phyloP scores from a whole-genome alignment of 2,329 filamentous ascomycete genomes.

The Aspergillus unguis region DNA sequence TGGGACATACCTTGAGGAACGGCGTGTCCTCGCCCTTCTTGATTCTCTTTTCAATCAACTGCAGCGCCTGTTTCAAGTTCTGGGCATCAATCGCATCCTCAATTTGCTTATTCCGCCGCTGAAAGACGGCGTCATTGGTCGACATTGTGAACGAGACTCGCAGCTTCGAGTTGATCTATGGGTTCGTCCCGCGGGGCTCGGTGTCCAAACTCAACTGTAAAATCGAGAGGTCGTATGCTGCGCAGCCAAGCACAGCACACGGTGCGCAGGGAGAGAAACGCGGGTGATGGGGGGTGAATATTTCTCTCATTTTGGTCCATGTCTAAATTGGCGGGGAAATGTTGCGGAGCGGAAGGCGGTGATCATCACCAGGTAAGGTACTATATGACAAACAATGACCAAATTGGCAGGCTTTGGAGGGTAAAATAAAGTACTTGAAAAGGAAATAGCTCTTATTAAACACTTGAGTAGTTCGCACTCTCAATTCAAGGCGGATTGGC shows the following conservation, averaged over 20 bases:
- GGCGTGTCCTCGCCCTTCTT: slow-evolving; percentile 53
- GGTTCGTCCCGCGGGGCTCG: background rate
- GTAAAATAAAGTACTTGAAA: too few species aligned
- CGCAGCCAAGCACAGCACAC: slow-evolving; percentile 26
- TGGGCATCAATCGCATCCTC: slow-evolving; percentile 48
- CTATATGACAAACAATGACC: too few species aligned
- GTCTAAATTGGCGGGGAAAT: slow-evolving; percentile 15
- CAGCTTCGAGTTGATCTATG: background rate
- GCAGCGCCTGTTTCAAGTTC: slow-evolving; percentile 50
- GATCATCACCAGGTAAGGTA: slow-evolving; percentile 1
- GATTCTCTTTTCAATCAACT: slow-evolving; percentile 50
- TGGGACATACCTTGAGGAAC: slow-evolving; percentile 37
- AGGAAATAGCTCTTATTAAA: too few species aligned
- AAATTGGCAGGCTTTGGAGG: too few species aligned
- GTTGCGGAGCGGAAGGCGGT: slow-evolving; percentile 21
- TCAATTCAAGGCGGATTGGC: too few species aligned
- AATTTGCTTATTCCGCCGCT: slow-evolving; percentile 48
- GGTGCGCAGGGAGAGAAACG: slow-evolving; percentile 16
- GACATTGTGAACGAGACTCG: slow-evolving; percentile 19
- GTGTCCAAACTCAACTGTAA: background rate
- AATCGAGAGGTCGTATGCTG: slow-evolving; percentile 18
- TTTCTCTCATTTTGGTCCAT: slow-evolving; percentile 11
- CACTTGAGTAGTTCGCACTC: too few species aligned
- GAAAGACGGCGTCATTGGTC: slow-evolving; percentile 38
- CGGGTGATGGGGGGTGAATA: slow-evolving; percentile 16